Evolutionary conservation across 129 eudicot species (phyloP), one percentile per base, ranked within the genome.

Genomic region (Escallonia rubra): DNA sequence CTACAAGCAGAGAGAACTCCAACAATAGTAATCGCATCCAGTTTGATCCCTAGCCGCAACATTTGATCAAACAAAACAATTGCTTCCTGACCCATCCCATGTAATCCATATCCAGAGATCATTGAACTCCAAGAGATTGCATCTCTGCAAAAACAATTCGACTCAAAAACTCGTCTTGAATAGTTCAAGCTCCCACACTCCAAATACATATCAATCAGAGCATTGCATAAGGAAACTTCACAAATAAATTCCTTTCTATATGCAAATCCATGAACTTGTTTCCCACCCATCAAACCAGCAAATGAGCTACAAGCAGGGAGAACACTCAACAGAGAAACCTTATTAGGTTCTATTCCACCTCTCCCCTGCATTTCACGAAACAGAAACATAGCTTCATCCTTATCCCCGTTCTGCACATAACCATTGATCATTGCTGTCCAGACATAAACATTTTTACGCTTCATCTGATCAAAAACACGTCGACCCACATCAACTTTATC

Each of bases 1-100:
- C 80, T 74, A 73, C 96, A 90, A 10, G 89, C 96, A 49, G 96
- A 84, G 59, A 90, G 88, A 81, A 84, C 87, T 42, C 91, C 88
- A 57, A 84, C 75, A 41, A 84, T 64, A 3, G 80, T 72, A 15
- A 85, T 78, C 43, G 70, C 65, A 61, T 86, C 95, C 0, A 83
- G 85, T 60, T 79, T 86, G 43, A 77, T 69, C 15, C 83, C 86
- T 38, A 38, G 71, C 14, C 15, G 61, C 41, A 84, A 58, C 96
- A 90, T 90, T 51, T 82, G 61, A 57, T 81, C 66, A 14, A 68
- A 90, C 77, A 82, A 77, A 46, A 7, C 58, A 63, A 90, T 57
- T 1, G 96, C 86, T 7, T 81, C 77, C 10, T 80, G 64, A 55
- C 88, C 96, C 46, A 70, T 73, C 8, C 90, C 95, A 38, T 90